Evolutionary conservation across 768 basidiomycete genomes (phyloP).

Genomic region (Podaxis rugospora): DNA sequence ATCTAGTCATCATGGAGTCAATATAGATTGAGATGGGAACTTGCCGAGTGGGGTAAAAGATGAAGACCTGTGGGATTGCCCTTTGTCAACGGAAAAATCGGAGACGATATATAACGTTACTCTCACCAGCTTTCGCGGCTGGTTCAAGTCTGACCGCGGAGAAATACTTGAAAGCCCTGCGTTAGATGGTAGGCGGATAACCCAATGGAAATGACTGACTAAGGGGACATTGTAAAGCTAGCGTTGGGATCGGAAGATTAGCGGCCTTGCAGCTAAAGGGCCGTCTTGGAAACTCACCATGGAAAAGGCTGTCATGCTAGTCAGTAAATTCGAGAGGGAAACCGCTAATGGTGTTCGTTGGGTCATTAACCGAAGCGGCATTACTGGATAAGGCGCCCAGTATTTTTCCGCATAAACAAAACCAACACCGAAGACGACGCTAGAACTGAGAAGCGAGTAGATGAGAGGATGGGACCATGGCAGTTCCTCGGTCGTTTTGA

Average conservation of each 20-base stretch:
- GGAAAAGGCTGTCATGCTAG: conserved; percentile 75
- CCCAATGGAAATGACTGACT: conserved; percentile 34
- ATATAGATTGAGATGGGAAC: conserved; percentile 19
- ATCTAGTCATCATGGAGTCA: conserved; percentile 17
- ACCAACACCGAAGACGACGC: conserved; percentile 44
- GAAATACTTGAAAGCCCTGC: conserved; percentile 54
- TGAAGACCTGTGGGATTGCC: conserved; percentile 57
- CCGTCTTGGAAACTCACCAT: conserved; percentile 44
- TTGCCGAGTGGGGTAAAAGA: conserved; percentile 85
- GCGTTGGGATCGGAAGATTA: conserved; percentile 18
- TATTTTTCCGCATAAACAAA: conserved; percentile 81
- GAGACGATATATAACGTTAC: conserved; percentile 10
- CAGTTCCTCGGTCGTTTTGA: conserved; percentile 76
- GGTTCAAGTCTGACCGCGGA: conserved; percentile 70
- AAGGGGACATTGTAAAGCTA: conserved; percentile 85
- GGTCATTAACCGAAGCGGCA: conserved; percentile 78
- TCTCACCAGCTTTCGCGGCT: conserved; percentile 67
- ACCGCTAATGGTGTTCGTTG: conserved; percentile 80
- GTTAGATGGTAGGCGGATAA: neutral
- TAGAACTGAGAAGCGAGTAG: conserved; percentile 55
- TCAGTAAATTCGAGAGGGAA: conserved; percentile 74
- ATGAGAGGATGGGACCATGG: conserved; percentile 75
- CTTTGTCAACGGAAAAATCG: conserved; percentile 12
- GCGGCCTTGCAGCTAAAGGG: neutral
- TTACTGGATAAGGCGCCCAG: conserved; percentile 79